Conservation (phyloP, 352 stramenopile species). For the Detonula confervacea region DNA sequence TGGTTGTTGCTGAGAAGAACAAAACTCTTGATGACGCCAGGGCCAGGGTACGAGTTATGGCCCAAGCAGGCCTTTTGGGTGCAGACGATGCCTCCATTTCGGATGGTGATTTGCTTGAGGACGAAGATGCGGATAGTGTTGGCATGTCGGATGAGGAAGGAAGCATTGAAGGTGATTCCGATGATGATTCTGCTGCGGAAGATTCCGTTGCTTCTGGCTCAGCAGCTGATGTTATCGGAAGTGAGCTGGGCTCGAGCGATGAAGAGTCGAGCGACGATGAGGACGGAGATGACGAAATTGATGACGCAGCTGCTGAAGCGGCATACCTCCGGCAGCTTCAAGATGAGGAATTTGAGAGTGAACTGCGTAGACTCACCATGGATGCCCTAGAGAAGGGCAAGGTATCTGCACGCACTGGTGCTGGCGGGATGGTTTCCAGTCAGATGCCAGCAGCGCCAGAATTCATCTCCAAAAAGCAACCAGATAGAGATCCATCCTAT, state of each 20-base stretch:
- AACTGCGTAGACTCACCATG: conserved; percentile 85
- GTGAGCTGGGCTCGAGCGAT: conserved; percentile 53
- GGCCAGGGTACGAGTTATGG: conserved; percentile 56
- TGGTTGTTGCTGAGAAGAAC: conserved; percentile 67
- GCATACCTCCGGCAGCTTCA: conserved; percentile 80
- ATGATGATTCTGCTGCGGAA: conserved; percentile 47
- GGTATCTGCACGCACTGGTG: conserved; percentile 62
- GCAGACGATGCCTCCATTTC: conserved; percentile 43
- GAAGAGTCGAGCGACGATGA: conserved; percentile 86
- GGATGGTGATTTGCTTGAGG: conserved; percentile 66
- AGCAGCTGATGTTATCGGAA: conserved; percentile 53
- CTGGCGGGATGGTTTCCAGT: conserved; percentile 66
- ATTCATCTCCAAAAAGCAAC: conserved; percentile 81
- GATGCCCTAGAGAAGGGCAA: conserved; percentile 87
- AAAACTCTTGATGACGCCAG: conserved; percentile 52
- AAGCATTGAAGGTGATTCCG: conserved; percentile 61
- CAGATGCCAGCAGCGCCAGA: conserved; percentile 76
- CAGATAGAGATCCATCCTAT: conserved; percentile 19
- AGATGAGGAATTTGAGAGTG: conserved; percentile 85
- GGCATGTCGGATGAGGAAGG: conserved; percentile 73
- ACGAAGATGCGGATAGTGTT: conserved; percentile 80
- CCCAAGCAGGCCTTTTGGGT: conserved; percentile 57
- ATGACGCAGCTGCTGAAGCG: conserved; percentile 59
- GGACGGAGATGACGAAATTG: conserved; percentile 76
- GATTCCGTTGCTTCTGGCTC: conserved; percentile 22